Conservation (phyloP, 768 basidiomycete species). For the Suillus sp. region DNA sequence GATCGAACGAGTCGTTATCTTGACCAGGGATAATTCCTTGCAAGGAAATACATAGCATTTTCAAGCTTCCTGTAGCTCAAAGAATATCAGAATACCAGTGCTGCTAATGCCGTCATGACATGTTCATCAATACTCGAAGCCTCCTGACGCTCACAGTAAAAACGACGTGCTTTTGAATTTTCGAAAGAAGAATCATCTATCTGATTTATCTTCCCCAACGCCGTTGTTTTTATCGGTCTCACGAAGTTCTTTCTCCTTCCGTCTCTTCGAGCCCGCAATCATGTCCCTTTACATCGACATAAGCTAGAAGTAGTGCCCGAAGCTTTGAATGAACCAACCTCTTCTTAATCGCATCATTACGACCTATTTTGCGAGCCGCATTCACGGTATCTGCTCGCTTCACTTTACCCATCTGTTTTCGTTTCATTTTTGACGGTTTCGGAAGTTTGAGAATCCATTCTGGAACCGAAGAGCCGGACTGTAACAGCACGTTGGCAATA, state of each 20-base stretch:
- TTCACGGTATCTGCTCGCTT: slow-evolving; percentile 80
- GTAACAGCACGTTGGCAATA: slow-evolving; percentile 93
- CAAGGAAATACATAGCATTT: slow-evolving; percentile 1
- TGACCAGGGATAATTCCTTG: not conserved
- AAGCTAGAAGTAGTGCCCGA: slow-evolving; percentile 7
- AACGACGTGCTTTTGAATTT: slow-evolving; percentile 2
- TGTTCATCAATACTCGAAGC: not conserved
- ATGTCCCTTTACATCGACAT: slow-evolving; percentile 60
- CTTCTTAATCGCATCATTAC: slow-evolving; percentile 71
- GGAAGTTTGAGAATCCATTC: slow-evolving; percentile 96
- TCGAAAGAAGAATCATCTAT: not conserved
- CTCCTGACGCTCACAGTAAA: not conserved
- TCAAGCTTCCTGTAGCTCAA: not conserved
- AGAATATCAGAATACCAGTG: not conserved
- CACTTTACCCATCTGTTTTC: slow-evolving; percentile 80
- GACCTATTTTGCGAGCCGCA: slow-evolving; percentile 66
- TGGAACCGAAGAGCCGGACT: slow-evolving; percentile 88
- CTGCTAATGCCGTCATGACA: not conserved
- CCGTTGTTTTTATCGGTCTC: not conserved
- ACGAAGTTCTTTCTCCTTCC: slow-evolving; percentile 44
- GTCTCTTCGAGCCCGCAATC: slow-evolving; percentile 72
- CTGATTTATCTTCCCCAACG: not conserved
- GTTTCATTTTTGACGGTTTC: slow-evolving; percentile 89
- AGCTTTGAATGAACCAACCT: slow-evolving; percentile 43
- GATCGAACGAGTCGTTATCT: slow-evolving; percentile 7